Evolutionary conservation across 441 rosid species (phyloP).

Genomic region (Euphorbia corollata): DNA sequence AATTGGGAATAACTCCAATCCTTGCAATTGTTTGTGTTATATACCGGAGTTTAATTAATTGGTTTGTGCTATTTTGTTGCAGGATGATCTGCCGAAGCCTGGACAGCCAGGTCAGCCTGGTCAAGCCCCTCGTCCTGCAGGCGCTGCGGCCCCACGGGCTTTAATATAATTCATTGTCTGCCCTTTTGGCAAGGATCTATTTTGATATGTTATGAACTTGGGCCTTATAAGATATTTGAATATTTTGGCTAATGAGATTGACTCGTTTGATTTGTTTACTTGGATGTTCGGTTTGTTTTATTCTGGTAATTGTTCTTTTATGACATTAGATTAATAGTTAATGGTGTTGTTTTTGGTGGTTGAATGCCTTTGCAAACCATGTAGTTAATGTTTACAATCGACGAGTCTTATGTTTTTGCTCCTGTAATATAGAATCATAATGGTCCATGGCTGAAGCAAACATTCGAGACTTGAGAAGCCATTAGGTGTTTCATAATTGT

Average conservation of each 20-base stretch:
- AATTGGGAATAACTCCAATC: neutral
- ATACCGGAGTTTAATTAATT: neutral
- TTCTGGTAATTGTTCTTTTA: too few species aligned
- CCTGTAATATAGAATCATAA: too few species aligned
- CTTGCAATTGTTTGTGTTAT: too few species aligned
- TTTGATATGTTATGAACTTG: neutral
- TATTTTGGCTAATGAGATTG: neutral
- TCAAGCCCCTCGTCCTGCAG: constrained; percentile 45
- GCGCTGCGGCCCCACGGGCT: constrained; percentile 36
- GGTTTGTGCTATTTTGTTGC: neutral
- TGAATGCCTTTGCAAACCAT: too few species aligned
- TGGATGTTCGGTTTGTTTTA: neutral
- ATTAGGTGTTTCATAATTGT: too few species aligned
- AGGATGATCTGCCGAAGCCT: constrained; percentile 58
- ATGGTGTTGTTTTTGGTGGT: too few species aligned
- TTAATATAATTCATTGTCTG: constrained; percentile 17
- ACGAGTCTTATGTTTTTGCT: too few species aligned
- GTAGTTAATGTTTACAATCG: too few species aligned
- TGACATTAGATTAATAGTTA: too few species aligned
- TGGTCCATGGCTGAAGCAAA: too few species aligned
- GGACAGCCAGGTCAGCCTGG: constrained; percentile 35
- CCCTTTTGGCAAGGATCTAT: neutral
- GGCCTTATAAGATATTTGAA: neutral
- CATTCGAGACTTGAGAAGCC: too few species aligned
- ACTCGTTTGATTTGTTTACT: neutral